Percentiles rank a stretch among this genome's conserved stretches.
phyloP scores from a whole-genome alignment of 2,329 filamentous ascomycete genomes.

The Ploettnerulaceae sp. region DNA sequence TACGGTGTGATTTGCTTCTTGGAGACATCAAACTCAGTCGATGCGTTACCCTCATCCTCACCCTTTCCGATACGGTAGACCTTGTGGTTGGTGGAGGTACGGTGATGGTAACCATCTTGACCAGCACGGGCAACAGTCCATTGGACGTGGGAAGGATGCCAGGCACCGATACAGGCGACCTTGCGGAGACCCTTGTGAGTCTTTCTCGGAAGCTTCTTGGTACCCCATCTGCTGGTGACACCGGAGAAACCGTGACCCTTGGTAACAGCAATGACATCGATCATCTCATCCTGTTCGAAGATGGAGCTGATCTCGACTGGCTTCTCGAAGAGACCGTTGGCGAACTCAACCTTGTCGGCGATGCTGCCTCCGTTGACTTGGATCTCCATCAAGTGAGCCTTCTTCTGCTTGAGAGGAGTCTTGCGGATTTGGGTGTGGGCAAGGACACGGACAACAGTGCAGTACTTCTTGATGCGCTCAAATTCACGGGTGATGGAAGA shows the following conservation, averaged over 20 bases:
- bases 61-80: slow-evolving; percentile 97
- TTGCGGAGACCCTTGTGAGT: slow-evolving; percentile 99
- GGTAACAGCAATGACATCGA: slow-evolving; percentile 98
- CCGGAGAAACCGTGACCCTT: slow-evolving; percentile 98
- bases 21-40: slow-evolving; percentile 92
- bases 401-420: slow-evolving; percentile 99
- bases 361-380: slow-evolving; percentile 98
- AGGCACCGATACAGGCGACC: slow-evolving; percentile 99
- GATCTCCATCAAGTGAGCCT: slow-evolving; percentile 99
- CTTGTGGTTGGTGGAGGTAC: slow-evolving; percentile 99
- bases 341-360: slow-evolving; percentile 95
- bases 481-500: slow-evolving; percentile 92
- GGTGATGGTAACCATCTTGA: slow-evolving; percentile 99
- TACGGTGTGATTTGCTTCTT: slow-evolving; percentile 99
- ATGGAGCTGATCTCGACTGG: slow-evolving; percentile 85
- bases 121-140: slow-evolving; percentile 99
- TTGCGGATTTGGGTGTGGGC: slow-evolving; percentile 99
- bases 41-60: slow-evolving; percentile 83
- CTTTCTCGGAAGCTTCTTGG: slow-evolving; percentile 99
- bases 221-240: slow-evolving; percentile 97
- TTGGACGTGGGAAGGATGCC: slow-evolving; percentile 99
- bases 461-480: slow-evolving; percentile 99
- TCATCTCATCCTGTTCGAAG: slow-evolving; percentile 99
- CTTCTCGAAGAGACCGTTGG: slow-evolving; percentile 97
- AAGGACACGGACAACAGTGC: slow-evolving; percentile 97